Conservation (phyloP, 2,329 filamentous ascomycete genomes). For the Ploettnerulaceae sp. region DNA sequence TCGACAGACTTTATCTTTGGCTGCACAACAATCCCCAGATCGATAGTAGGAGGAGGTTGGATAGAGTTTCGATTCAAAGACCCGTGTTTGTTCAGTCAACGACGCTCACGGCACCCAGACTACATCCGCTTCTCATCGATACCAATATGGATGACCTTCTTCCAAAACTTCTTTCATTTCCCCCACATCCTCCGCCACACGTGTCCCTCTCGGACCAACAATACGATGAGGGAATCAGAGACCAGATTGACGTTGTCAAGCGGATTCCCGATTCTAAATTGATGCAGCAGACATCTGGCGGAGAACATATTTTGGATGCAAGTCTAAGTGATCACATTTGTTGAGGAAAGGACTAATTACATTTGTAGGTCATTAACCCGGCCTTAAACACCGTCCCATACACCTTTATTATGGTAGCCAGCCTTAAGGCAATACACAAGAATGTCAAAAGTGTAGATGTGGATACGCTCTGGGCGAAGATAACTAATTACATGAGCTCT, state of each 20-base stretch:
- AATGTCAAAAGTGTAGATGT: conserved; percentile 21
- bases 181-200: conserved; percentile 35
- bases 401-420: conserved; percentile 47
- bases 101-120: background rate
- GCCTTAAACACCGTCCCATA: conserved; percentile 55
- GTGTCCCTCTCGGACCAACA: conserved; percentile 35
- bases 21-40: background rate
- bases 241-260: conserved; percentile 37
- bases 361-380: conserved; percentile 41
- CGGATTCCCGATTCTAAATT: conserved; percentile 35
- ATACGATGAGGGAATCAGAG: conserved; percentile 41
- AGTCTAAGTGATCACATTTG: conserved; percentile 6
- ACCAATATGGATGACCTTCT: conserved; percentile 35
- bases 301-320: conserved; percentile 37
- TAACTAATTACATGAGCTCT: conserved; percentile 35
- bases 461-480: conserved; percentile 44
- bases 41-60: background rate
- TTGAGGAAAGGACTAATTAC: conserved; percentile 12
- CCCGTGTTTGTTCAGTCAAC: no score
- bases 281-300: conserved; percentile 32
- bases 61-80: conserved; percentile 1
- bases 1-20: background rate
- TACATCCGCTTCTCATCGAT: background rate
- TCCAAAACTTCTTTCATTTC: conserved; percentile 37
- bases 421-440: conserved; percentile 39